phyloP scores from a whole-genome alignment of 257 asterid genomes.

The Datura wrightii region DNA sequence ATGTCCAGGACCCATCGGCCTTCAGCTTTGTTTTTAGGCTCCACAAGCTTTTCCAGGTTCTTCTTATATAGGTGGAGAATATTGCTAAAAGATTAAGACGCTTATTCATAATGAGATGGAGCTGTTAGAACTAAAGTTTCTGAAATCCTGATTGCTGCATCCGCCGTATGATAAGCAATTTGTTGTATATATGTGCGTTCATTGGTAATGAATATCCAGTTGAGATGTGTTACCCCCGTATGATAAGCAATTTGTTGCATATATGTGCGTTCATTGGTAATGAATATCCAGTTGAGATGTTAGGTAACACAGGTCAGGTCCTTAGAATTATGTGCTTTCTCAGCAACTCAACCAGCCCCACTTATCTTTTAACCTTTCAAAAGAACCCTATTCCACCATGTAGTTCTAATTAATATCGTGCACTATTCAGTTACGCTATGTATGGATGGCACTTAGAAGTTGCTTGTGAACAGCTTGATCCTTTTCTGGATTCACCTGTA shows the following conservation, averaged over 20 bases:
- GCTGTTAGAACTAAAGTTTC: background rate
- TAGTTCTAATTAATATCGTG: background rate
- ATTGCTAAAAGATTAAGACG: background rate
- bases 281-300: conserved; percentile 18
- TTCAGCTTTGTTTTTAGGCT: background rate
- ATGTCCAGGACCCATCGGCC: background rate
- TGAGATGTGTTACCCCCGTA: too few relatives aligned
- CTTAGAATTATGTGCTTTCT: background rate
- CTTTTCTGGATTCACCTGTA: conserved; percentile 22
- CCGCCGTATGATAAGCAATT: background rate
- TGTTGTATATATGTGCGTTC: background rate
- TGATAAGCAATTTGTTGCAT: background rate
- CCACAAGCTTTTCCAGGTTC: background rate
- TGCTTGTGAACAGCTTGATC: conserved; percentile 4
- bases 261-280: background rate
- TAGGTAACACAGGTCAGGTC: background rate
- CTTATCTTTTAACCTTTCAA: background rate
- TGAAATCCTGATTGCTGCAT: background rate
- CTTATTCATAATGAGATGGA: background rate
- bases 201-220: conserved; percentile 1
- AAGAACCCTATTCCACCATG: background rate
- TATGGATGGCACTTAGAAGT: conserved; percentile 1
- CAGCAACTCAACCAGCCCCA: conserved; percentile 8
- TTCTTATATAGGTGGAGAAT: background rate
- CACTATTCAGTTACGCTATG: background rate